phyloP scores from a whole-genome alignment of 345 rosid species.

The Citrus trifoliata region DNA sequence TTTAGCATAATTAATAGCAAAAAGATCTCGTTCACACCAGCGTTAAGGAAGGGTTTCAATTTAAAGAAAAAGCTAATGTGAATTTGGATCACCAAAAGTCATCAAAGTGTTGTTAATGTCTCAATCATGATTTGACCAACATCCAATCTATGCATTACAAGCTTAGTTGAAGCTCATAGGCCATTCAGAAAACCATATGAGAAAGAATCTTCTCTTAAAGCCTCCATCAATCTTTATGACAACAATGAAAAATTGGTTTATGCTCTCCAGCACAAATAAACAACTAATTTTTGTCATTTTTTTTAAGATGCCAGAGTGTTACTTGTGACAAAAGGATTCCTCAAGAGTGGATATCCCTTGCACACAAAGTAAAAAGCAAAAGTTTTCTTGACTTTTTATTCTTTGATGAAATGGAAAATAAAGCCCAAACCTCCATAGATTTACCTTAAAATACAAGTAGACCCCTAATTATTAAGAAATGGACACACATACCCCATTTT shows the following conservation, averaged over 20 bases:
- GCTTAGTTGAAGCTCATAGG: background rate
- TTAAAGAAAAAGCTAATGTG: background rate
- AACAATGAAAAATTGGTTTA: constrained; percentile 15
- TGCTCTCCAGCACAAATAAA: constrained; percentile 12
- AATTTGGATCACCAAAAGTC: background rate
- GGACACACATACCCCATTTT: too few species aligned
- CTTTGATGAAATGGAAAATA: background rate
- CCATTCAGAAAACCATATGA: background rate
- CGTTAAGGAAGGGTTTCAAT: background rate
- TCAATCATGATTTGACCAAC: background rate
- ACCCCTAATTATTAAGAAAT: too few species aligned
- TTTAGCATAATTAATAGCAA: too few species aligned
- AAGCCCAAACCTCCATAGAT: background rate
- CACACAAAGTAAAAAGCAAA: background rate
- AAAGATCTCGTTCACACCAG: background rate
- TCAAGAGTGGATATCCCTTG: constrained; percentile 39
- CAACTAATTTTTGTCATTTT: constrained; percentile 3
- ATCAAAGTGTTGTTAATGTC: constrained; percentile 2
- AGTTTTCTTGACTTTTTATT: constrained; percentile 21
- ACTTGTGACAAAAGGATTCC: constrained; percentile 51
- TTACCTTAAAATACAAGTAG: too few species aligned
- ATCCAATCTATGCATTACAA: background rate
- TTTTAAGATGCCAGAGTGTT: constrained; percentile 6
- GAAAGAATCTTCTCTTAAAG: constrained; percentile 20
- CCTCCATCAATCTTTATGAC: constrained; percentile 24